Conservation (phyloP, 2,329 filamentous ascomycete species). For the Davidsoniella neocaledoniae region DNA sequence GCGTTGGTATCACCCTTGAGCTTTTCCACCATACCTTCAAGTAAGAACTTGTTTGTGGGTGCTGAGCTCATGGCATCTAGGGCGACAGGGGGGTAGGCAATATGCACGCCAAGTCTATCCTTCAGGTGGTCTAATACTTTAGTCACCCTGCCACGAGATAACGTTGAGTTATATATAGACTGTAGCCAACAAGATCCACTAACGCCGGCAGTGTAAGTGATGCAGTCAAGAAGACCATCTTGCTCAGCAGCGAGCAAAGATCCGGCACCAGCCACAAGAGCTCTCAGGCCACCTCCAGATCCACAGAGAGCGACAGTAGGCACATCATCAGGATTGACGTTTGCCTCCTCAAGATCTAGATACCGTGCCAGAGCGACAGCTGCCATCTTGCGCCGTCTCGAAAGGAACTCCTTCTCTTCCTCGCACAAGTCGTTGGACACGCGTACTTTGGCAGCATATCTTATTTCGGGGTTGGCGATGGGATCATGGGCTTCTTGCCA, state of each 20-base stretch:
- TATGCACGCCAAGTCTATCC: slow-evolving; percentile 66
- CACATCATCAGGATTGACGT: slow-evolving; percentile 85
- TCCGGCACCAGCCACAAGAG: slow-evolving; percentile 73
- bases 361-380: slow-evolving; percentile 66
- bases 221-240: slow-evolving; percentile 79
- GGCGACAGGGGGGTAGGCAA: slow-evolving; percentile 78
- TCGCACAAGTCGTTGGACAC: slow-evolving; percentile 66
- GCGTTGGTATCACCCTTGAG: slow-evolving; percentile 63
- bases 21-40: slow-evolving; percentile 83
- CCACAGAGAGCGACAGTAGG: slow-evolving; percentile 88
- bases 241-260: slow-evolving; percentile 73
- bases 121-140: slow-evolving; percentile 74
- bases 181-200: slow-evolving; percentile 96
- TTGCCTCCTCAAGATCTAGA: slow-evolving; percentile 56
- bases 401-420: slow-evolving; percentile 63
- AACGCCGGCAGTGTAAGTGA: slow-evolving; percentile 88
- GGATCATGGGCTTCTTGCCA: slow-evolving; percentile 84
- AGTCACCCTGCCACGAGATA: slow-evolving; percentile 46
- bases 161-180: slow-evolving; percentile 66
- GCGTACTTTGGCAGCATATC: slow-evolving; percentile 63
- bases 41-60: slow-evolving; percentile 81
- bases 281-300: slow-evolving; percentile 78
- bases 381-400: slow-evolving; percentile 50
- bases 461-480: slow-evolving; percentile 69
- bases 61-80: slow-evolving; percentile 68